These are phyloP conservation scores for Podila horticola DNA, from an alignment of 192 early-diverging fungal species.

Conservation along the genomic window DNA sequence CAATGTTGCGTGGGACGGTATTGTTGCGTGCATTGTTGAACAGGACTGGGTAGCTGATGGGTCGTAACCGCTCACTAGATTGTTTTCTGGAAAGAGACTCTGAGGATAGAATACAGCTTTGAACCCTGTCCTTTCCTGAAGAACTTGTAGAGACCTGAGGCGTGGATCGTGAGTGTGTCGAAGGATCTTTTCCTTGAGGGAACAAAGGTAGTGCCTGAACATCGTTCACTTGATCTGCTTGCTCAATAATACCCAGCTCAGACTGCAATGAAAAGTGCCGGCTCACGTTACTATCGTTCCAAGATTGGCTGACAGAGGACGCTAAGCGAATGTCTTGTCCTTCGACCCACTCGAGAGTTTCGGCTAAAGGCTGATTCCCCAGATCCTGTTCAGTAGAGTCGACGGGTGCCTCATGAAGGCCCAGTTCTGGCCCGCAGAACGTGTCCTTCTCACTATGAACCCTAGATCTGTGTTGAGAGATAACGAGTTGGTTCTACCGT, in stretches of 20 bases:
- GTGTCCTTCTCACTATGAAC: no score
- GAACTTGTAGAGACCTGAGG: not conserved
- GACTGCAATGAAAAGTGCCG: conserved; percentile 1
- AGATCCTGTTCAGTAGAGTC: no score
- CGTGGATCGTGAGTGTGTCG: not conserved
- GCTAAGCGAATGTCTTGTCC: not conserved
- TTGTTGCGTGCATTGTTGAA: not conserved
- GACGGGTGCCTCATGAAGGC: no score
- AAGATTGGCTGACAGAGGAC: not conserved
- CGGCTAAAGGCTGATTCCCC: no score
- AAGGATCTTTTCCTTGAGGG: not conserved
- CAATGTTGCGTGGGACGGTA: conserved; percentile 5
- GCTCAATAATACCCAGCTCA: conserved; percentile 1
- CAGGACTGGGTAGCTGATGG: conserved; percentile 5
- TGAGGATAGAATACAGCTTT: not conserved
- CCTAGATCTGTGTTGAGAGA: no score
- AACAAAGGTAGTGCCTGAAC: not conserved
- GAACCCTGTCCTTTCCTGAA: not conserved
- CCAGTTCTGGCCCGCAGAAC: no score
- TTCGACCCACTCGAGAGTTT: not conserved
- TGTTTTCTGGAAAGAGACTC: not conserved
- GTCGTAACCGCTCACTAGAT: conserved; percentile 6
- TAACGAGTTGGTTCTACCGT: no score
- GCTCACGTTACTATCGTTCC: not conserved
- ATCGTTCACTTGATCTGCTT: not conserved